Percentiles rank a stretch among this genome's conserved stretches.
Evolutionary conservation across 345 rosid genomes (phyloP).

Genomic region (Adansonia digitata): DNA sequence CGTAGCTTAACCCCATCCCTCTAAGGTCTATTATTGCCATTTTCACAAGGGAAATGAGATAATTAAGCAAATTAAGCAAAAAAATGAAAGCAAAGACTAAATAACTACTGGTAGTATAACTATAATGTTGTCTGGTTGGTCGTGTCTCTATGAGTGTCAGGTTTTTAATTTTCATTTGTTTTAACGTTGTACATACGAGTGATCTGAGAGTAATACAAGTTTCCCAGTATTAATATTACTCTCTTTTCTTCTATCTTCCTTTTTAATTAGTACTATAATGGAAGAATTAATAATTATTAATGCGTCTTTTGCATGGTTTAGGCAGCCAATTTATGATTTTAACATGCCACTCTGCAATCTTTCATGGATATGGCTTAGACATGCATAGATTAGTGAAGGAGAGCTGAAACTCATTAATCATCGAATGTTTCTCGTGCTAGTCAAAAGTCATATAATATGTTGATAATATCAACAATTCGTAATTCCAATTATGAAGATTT

Average conservation of each 20-base stretch:
- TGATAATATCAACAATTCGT: too few species aligned
- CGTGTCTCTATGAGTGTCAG: neutral
- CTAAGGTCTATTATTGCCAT: neutral
- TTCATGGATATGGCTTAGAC: neutral
- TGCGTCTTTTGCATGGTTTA: too few species aligned
- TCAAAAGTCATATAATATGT: too few species aligned
- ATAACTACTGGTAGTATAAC: neutral
- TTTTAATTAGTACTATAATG: neutral
- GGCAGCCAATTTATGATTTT: too few species aligned
- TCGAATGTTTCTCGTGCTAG: too few species aligned
- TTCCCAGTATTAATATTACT: neutral
- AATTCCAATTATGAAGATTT: too few species aligned
- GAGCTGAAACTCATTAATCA: too few species aligned
- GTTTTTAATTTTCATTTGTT: constrained; percentile 7
- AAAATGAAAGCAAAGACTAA: neutral
- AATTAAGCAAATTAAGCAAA: neutral
- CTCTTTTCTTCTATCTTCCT: neutral
- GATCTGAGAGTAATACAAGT: neutral
- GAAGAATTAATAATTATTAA: neutral
- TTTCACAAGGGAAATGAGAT: neutral
- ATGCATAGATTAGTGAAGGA: too few species aligned
- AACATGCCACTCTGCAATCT: neutral
- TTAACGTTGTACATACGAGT: constrained; percentile 14
- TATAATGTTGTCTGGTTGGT: neutral
- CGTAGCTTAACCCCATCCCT: constrained; percentile 7